These are phyloP conservation scores for Leptographium lundbergii DNA, from an alignment of 2,329 filamentous ascomycete species.

Conservation along the genomic window DNA sequence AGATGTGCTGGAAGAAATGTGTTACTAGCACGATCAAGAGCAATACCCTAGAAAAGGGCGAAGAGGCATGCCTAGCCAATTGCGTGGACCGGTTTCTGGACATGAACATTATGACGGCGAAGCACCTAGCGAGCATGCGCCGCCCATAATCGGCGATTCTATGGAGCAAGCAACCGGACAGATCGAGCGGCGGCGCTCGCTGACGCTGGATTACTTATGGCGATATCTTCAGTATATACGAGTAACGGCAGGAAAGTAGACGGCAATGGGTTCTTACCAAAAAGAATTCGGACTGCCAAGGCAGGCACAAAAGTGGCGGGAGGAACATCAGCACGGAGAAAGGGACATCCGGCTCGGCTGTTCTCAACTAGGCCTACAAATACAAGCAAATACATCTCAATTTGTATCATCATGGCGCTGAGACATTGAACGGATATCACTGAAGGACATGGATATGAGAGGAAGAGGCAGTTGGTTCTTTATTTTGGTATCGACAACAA, in stretches of 20 bases:
- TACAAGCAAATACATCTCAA: no score
- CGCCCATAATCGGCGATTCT: slow-evolving; percentile 8
- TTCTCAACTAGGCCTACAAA: no score
- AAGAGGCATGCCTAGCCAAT: slow-evolving; percentile 78
- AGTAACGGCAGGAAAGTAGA: neutral
- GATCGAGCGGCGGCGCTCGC: neutral
- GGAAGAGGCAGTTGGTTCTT: neutral
- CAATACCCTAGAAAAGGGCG: slow-evolving; percentile 58
- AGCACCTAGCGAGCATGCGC: slow-evolving; percentile 59
- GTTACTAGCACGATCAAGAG: slow-evolving; percentile 60
- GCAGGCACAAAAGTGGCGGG: neutral
- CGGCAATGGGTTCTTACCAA: neutral
- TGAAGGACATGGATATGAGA: neutral
- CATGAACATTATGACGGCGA: slow-evolving; percentile 71
- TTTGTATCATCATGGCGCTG: no score
- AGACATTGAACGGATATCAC: no score
- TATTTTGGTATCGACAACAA: slow-evolving; percentile 1
- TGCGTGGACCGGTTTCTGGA: slow-evolving; percentile 93
- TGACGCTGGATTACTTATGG: neutral
- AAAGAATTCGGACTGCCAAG: neutral
- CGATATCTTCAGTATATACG: neutral
- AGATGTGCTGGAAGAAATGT: slow-evolving; percentile 94
- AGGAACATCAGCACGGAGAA: neutral
- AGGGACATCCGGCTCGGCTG: neutral
- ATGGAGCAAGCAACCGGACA: neutral